Base-by-base conservation (phyloP, 1,139 yeast species). In the Yamadazyma sp. region DNA sequence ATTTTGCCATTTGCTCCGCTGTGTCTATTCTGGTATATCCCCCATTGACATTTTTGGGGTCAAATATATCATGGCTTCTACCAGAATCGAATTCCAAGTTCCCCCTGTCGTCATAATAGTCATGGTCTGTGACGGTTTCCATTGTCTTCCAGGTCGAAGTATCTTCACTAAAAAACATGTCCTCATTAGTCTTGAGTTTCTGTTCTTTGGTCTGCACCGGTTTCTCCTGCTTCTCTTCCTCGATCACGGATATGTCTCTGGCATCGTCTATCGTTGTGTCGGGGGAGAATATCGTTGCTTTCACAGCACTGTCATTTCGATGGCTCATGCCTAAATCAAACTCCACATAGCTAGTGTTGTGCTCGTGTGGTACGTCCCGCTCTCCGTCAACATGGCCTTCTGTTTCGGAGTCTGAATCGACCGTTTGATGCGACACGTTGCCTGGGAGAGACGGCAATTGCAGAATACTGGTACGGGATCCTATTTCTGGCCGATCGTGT, bases 11-110 rank as follows among this genome's bases (percentile, higher is more conserved):
- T 56, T 92, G 97, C 42, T 78, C 84, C 51, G 89, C 95, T 2
- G 85, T 86, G 29, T 90, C 89, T 10, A 94, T 85, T 51, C 95
- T 82, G 1, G 98, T 92, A 55, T 94, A 92, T 0, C 95, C 97
- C 12, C 63, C 57, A 34, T 59, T 53, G 16, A 42, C 47, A 27
- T 53, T 50, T 29, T 56, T 51, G 28, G 45, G 52, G 11, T 57
- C 56, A 21, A 59, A 53, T 12, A 53, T 43, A 20, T 58, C 62
- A 31, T 54, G 52, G 42, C 27, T 48, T n/a, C 41, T 49, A 38
- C 51, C 51, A 2, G 53, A 41, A 11, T 57, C 46, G 41, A 70
- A 68, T 34, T 76, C 68, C 29, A 73, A 58, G 38, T 76, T 75
- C 2, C 82, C 82, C 46, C 62, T 63, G 15, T 75, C 72, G 48